These are phyloP conservation scores for Pseudozyma tsukubaensis DNA, from an alignment of 1,284 basidiomycete genomes.

Conservation along the genomic window DNA sequence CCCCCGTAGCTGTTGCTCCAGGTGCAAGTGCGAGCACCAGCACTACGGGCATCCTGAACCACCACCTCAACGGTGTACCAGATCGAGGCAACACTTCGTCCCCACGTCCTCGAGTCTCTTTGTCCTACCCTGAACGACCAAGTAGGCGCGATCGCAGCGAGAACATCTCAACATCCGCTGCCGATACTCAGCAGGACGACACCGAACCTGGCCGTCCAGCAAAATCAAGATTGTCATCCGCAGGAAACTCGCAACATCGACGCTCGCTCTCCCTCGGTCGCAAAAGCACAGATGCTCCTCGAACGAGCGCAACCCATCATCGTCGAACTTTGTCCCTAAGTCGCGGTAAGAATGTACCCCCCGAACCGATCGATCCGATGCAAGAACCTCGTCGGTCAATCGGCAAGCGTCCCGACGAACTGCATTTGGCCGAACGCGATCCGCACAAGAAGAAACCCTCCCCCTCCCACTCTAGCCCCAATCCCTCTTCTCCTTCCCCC, in stretches of 20 bases:
- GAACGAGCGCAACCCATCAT: constrained; percentile 7
- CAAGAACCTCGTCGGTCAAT: constrained; percentile 50
- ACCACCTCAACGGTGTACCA: neutral
- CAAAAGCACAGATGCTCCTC: constrained; percentile 8
- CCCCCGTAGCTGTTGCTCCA: too few species aligned
- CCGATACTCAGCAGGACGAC: neutral
- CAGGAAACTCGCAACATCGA: constrained; percentile 11
- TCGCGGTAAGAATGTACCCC: neutral
- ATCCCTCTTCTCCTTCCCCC: too few species aligned
- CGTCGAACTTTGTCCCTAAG: constrained; percentile 24
- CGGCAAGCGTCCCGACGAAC: constrained; percentile 39
- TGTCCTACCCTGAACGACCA: constrained; percentile 23
- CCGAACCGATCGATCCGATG: constrained; percentile 40
- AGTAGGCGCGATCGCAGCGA: constrained; percentile 14
- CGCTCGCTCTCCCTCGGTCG: constrained; percentile 21
- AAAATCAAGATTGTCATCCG: constrained; percentile 8
- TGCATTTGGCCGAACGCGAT: constrained; percentile 27
- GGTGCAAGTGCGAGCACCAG: neutral
- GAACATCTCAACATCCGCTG: constrained; percentile 8
- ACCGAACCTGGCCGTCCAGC: neutral
- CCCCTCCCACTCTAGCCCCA: too few species aligned
- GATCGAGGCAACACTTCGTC: neutral
- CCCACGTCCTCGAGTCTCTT: constrained; percentile 18
- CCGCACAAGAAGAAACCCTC: constrained; percentile 15
- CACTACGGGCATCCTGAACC: constrained; percentile 7